Evolutionary conservation across 192 early-diverging fungal genomes (phyloP), one percentile per base, ranked within the genome.

Genomic region (Podila minutissima): DNA sequence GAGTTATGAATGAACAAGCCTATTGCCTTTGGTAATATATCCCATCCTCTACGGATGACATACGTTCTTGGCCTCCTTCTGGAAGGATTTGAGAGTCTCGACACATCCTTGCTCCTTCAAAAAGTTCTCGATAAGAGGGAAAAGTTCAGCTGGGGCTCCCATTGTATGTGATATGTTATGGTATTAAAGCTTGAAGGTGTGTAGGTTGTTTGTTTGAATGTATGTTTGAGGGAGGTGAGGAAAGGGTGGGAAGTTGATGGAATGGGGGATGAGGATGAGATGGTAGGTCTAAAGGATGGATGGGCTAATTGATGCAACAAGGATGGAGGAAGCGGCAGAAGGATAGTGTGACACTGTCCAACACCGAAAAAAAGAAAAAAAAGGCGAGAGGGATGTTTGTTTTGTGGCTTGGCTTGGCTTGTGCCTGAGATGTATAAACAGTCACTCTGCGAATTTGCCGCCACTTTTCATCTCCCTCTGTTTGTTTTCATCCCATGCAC

Each of bases 11-110:
- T 37, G 1, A 1, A 24, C 26, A 8, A 19, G 15, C 41, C 4
- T 53, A 11, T 19, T 28, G 24, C 11, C 8, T 2, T 7, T 17
- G 15, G 26, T 66, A 46, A 24, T 13, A 20, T 10, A 6, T 26
- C 10, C 5, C 24, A 59, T 51, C 12, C 2, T 24, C 35, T 3
- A n/a, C 0, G 29, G 26, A 4, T 33, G 17, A 15, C 67, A 48
- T 81, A 81, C 77, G 67, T 81, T 81, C 77, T 81, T 81, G 15
- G 77, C 77, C 20, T 81, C 77, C 67, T 81, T 81, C 62, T 73
- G 59, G 62, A 81, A 81, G 19, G 77, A 65, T 62, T 81, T 81
- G 37, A 81, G 50, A 59, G 70, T 72, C 32, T 81, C 49, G 58
- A 81, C 66, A 46, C 77, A 81, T 62, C 62, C 71, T 55, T 81